A percentile compares a stretch with the other conserved stretches of the same genome.
These are phyloP conservation scores for Monosporascus sp. DNA, from an alignment of 2,329 filamentous ascomycete species.

Conservation along the genomic window DNA sequence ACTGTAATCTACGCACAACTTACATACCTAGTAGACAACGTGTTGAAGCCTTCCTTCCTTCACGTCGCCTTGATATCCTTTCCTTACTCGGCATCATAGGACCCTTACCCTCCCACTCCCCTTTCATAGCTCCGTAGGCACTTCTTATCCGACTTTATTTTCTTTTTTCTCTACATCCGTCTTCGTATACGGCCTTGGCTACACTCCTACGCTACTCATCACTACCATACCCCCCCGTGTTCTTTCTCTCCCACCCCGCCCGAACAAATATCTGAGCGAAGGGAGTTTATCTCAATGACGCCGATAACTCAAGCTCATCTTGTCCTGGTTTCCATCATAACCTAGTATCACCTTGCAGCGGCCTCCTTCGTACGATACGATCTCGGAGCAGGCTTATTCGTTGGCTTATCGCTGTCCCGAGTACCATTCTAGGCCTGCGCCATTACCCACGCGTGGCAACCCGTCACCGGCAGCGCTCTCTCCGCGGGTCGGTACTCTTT, in stretches of 20 bases:
- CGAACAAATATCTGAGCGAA: neutral
- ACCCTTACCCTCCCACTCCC: too few species aligned
- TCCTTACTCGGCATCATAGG: too few species aligned
- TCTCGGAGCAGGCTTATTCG: neutral
- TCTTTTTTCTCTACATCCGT: neutral
- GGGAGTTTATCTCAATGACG: conserved; percentile 40
- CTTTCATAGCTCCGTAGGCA: too few species aligned
- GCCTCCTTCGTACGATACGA: neutral
- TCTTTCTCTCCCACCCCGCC: neutral
- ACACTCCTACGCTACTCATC: neutral
- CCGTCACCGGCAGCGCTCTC: neutral
- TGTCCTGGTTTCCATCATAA: conserved; percentile 47
- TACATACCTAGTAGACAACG: too few species aligned
- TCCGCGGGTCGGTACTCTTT: neutral
- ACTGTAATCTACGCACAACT: too few species aligned
- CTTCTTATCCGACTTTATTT: too few species aligned
- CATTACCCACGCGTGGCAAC: neutral
- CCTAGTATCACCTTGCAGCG: conserved; percentile 29
- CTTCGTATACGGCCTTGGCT: neutral
- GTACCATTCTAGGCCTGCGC: neutral
- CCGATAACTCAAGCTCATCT: conserved; percentile 55
- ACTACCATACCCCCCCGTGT: neutral
- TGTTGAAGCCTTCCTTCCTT: too few species aligned
- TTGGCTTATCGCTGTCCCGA: neutral
- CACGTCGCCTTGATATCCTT: too few species aligned